A percentile compares a stretch with the other conserved stretches of the same genome.
phyloP scores from a whole-genome alignment of 2,329 filamentous ascomycete genomes.

The Fusarium temperatum region DNA sequence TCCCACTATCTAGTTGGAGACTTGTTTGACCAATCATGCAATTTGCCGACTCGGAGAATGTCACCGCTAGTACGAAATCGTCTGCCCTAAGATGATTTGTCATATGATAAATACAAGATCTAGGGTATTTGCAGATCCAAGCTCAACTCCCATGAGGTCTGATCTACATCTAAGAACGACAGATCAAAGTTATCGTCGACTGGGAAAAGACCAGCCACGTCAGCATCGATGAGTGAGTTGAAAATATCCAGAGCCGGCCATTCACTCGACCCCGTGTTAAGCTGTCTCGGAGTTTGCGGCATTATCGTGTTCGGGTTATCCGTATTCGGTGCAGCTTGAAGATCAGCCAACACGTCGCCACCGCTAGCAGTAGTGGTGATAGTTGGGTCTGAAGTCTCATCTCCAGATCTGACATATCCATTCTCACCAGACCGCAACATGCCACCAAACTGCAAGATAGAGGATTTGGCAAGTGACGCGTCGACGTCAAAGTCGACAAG shows the following conservation, averaged over 20 bases:
- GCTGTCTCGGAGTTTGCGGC: rapidly evolving
- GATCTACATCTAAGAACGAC: not conserved
- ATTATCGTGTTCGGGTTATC: not conserved
- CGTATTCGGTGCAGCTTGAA: rapidly evolving
- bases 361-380: rapidly evolving
- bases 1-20: not conserved
- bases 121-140: not conserved
- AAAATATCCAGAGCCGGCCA: conserved; percentile 1
- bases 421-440: not conserved
- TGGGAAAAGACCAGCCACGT: conserved; percentile 3
- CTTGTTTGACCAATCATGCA: not conserved
- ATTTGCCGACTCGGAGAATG: conserved; percentile 10
- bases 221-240: conserved; percentile 7
- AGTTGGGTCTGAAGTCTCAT: not conserved
- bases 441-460: not conserved
- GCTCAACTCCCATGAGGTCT: not conserved
- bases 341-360: rapidly evolving
- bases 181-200: not conserved
- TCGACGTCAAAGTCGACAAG: not conserved
- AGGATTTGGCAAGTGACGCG: not conserved
- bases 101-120: not conserved
- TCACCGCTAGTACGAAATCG: not conserved
- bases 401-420: not conserved
- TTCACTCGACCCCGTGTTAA: rapidly evolving
- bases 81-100: not conserved